phyloP scores from a whole-genome alignment of 805 yeast genomes.

The Sporopachydermia lactativora region DNA sequence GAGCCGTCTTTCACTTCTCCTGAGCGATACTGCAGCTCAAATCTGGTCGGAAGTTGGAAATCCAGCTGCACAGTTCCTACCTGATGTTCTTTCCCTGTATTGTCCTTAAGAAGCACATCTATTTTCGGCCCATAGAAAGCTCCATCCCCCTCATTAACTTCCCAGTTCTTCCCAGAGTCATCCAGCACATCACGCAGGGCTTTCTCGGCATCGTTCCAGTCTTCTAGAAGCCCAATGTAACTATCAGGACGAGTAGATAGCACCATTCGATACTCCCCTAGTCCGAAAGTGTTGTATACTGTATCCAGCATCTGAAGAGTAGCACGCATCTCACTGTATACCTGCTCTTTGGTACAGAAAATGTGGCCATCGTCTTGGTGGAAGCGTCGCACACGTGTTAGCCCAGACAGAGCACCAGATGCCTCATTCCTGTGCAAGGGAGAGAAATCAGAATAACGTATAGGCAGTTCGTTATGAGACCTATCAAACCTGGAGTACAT shows the following conservation, averaged over 20 bases:
- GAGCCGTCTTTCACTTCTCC: constrained; percentile 22
- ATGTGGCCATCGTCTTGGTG: constrained; percentile 99
- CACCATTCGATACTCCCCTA: constrained; percentile 42
- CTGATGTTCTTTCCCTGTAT: constrained; percentile 71
- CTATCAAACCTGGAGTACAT: constrained; percentile 63
- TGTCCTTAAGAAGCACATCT: constrained; percentile 73
- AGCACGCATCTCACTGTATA: constrained; percentile 54
- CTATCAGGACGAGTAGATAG: constrained; percentile 79
- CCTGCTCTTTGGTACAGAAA: constrained; percentile 72
- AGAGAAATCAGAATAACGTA: constrained; percentile 77
- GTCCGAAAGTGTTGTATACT: constrained; percentile 58
- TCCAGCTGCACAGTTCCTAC: constrained; percentile 93
- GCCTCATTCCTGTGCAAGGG: constrained; percentile 91
- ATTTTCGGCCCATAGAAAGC: constrained; percentile 68
- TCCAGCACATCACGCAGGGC: constrained; percentile 45
- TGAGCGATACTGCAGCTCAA: constrained; percentile 50
- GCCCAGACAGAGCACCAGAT: constrained; percentile 84
- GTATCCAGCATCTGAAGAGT: constrained; percentile 63
- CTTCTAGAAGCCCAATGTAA: constrained; percentile 58
- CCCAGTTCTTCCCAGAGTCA: constrained; percentile 44
- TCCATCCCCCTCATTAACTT: constrained; percentile 83
- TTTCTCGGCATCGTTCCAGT: constrained; percentile 77
- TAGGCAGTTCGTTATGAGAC: constrained; percentile 76
- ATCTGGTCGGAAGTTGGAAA: constrained; percentile 83
- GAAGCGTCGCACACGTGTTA: constrained; percentile 86